A percentile compares a stretch with the other conserved stretches of the same genome.
Conservation (phyloP, 2,329 filamentous ascomycete species). For the Volutella citrinella region DNA sequence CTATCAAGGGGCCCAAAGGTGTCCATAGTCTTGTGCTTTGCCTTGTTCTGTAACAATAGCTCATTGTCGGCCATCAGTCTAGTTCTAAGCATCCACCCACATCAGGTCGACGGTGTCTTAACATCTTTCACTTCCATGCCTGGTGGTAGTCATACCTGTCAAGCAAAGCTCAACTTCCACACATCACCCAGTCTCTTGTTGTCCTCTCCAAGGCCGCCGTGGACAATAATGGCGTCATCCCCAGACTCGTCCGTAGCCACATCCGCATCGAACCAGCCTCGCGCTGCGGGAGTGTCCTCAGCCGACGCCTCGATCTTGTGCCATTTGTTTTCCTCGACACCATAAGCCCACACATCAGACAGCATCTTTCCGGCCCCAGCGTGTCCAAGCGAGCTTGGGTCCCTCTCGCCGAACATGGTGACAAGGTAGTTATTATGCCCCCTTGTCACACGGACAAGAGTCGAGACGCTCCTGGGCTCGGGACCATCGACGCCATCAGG, state of each 20-base stretch:
- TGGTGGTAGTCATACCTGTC: too few relatives aligned
- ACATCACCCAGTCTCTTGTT: constrained; percentile 38
- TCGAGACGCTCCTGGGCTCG: constrained; percentile 29
- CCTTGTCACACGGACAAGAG: constrained; percentile 22
- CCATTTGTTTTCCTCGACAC: constrained; percentile 29
- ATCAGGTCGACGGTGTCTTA: too few relatives aligned
- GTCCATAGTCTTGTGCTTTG: too few relatives aligned
- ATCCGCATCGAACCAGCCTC: constrained; percentile 41
- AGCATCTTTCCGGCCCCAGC: constrained; percentile 40
- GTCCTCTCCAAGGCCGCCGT: constrained; percentile 37
- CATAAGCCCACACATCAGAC: constrained; percentile 38
- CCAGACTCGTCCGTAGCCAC: constrained; percentile 11
- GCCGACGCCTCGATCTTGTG: constrained; percentile 18
- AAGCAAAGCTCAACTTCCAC: constrained; percentile 22
- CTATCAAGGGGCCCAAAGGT: too few relatives aligned
- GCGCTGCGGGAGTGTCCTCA: constrained; percentile 24
- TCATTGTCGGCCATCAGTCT: too few relatives aligned
- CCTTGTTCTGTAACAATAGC: too few relatives aligned
- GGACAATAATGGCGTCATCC: constrained; percentile 28
- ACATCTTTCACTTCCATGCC: too few relatives aligned
- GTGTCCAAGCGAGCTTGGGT: constrained; percentile 36
- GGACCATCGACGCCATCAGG: constrained; percentile 28
- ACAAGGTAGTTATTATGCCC: constrained; percentile 27
- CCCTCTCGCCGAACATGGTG: constrained; percentile 38
- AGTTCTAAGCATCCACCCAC: too few relatives aligned